Conservation (phyloP, 805 yeast genomes). For the Pichia pseudocactophila region DNA sequence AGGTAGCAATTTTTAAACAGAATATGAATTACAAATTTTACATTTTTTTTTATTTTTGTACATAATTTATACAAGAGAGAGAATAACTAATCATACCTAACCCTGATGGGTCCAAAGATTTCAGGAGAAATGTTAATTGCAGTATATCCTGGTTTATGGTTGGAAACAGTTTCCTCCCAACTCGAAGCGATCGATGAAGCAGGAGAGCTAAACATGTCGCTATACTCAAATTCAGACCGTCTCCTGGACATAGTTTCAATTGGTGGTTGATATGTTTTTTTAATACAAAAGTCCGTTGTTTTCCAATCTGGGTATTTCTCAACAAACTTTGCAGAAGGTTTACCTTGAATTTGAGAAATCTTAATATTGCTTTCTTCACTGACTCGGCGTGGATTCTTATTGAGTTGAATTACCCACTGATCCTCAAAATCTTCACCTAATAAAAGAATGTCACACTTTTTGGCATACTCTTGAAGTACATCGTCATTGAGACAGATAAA, state of each 20-base stretch:
- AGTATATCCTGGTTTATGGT: too few relatives aligned
- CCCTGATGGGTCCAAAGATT: too few relatives aligned
- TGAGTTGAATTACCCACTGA: slow-evolving; percentile 1
- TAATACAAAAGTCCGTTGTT: not conserved
- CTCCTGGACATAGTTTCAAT: not conserved
- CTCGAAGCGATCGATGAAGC: too few relatives aligned
- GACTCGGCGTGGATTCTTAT: not conserved
- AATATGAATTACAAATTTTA: too few relatives aligned
- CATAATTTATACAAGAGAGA: too few relatives aligned
- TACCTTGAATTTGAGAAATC: slow-evolving; percentile 1
- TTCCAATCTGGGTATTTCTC: not conserved
- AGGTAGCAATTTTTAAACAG: too few relatives aligned
- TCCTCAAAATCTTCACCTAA: not conserved
- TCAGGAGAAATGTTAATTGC: too few relatives aligned
- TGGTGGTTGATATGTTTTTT: not conserved
- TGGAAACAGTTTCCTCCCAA: too few relatives aligned
- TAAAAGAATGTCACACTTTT: slow-evolving; percentile 6
- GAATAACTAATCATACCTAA: too few relatives aligned
- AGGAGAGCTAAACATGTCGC: not conserved
- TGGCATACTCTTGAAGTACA: not conserved
- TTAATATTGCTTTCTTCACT: not conserved
- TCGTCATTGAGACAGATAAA: slow-evolving; percentile 4
- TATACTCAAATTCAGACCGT: not conserved
- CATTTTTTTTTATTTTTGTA: too few relatives aligned
- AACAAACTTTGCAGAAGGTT: slow-evolving; percentile 1